Evolutionary conservation across 1,284 basidiomycete species (phyloP), one percentile per base, ranked within the genome.

Genomic region (Ustilago lituana): DNA sequence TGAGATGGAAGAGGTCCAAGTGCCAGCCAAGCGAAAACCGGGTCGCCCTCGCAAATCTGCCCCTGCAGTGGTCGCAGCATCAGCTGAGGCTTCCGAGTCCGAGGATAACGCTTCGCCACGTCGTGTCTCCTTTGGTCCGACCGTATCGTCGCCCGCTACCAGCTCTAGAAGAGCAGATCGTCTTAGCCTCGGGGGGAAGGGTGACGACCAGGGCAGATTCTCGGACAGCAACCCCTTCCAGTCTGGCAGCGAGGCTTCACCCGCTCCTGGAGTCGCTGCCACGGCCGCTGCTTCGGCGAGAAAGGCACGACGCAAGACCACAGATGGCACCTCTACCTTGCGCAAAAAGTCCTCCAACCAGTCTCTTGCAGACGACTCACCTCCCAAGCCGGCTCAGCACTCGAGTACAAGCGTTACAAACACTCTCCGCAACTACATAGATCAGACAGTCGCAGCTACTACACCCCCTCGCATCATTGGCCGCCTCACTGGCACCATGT

Each of bases 201-300:
- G 72, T 37, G 65, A 60, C 12, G 71, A 77, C 19, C 54, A 61
- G 17, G 57, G 55, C 40, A 82, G 82, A 4, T 87, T 86, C 66
- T 85, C 84, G 15, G 84, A 86, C 57, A 84, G 78, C 72, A 87
- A 86, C 73, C 85, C 86, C 1, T 86, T 86, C 74, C 86, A 86
- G 68, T 83, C 82, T 24, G 85, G 84, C 17, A 82, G 83, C 38
- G 84, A 84, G 32, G 82, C 83, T 12, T 82, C 82, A 7, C 82
- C 82, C 0, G 56, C 51, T 17, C 20, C 47, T 17, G 62, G 58
- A 5, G 11, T 53, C 14, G 68, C 68, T 19, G 62, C 61, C 26
- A 70, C 53, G 29, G 58, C 58, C 19, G 62, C 65, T 29, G 70
- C 57, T 37, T 58, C 61, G 7, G 52, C 60, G 8, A 24, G 57